Conservation (phyloP, 257 asterid genomes). For the Dorcoceras hygrometricum region DNA sequence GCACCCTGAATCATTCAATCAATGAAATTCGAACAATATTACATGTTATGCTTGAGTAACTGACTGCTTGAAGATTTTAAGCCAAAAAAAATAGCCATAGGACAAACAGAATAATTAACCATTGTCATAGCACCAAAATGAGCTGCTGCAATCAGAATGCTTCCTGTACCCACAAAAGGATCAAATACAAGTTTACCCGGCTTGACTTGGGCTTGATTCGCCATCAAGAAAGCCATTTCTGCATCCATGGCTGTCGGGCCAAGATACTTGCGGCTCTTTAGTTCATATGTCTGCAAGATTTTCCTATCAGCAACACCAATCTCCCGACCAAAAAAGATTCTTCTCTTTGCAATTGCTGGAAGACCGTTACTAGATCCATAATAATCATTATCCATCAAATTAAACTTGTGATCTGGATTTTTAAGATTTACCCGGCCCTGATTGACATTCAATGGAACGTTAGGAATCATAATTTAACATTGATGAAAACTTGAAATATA, state of each 20-base stretch:
- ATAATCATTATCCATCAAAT: constrained; percentile 78
- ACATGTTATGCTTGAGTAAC: neutral
- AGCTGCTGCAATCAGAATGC: constrained; percentile 93
- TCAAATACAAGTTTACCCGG: constrained; percentile 87
- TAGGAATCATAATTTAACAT: neutral
- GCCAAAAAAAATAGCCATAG: constrained; percentile 13
- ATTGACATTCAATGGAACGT: constrained; percentile 4
- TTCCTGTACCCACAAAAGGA: constrained; percentile 99
- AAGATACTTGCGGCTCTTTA: constrained; percentile 92
- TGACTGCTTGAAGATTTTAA: neutral
- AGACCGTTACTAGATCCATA: constrained; percentile 80
- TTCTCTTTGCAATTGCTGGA: constrained; percentile 64
- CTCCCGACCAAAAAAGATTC: constrained; percentile 88
- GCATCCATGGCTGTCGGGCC: constrained; percentile 99
- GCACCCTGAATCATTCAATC: constrained; percentile 80
- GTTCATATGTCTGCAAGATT: constrained; percentile 84
- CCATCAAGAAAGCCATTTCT: constrained; percentile 99
- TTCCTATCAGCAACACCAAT: constrained; percentile 84
- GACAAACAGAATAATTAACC: constrained; percentile 48
- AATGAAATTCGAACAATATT: constrained; percentile 26
- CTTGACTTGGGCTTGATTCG: constrained; percentile 87
- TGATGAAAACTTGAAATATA: neutral
- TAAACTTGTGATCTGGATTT: constrained; percentile 72
- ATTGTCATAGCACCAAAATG: constrained; percentile 98
- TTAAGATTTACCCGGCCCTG: constrained; percentile 87